Base-by-base conservation (phyloP, 257 asterid species). In the Orobanche coerulescens region DNA sequence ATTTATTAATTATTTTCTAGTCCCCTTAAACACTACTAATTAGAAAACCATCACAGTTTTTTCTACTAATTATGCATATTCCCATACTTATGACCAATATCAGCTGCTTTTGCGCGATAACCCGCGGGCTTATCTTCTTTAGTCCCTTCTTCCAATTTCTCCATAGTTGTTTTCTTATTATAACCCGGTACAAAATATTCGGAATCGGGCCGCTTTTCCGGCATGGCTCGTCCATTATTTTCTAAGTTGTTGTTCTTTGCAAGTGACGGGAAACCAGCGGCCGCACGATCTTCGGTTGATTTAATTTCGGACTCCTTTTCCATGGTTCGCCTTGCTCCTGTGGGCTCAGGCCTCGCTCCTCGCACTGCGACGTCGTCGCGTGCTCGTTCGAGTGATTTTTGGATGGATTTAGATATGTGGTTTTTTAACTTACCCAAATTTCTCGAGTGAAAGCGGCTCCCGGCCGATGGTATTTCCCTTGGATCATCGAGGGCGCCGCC, bases 361-460 rank as follows among this genome's bases (percentile, higher is more conserved):
- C 14, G 53, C 37, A 22, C 22, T 12, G 10, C 36, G 0, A 23
- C 20, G n/a, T 58, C 36, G 1, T 22, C 22, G 12, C 52, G 6
- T 13, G 65, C 11, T 60, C 52, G 23, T 39, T 7, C 40, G 28
- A 23, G 23, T 13, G 65, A 15, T n/a, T 43, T 61, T 43, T 44
- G 15, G 3, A 25, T n/a, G n/a, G 64, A 37, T 26, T 26, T 25
- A 4, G 66, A 44, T 6, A 55, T 57, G 48, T 43, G 62, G 57
- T 28, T 43, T 37, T 22, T 66, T 23, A 56, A 18, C 16, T 26
- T 5, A 37, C 64, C 56, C 42, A 56, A 18, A 11, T 26, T 5
- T 34, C 64, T 43, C 42, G 55, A 61, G 43, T 66, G 26, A 19
- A 55, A 55, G 1, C 72, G 60, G 31, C 39, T 18, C n/a, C n/a